Conservation (phyloP, 2,329 filamentous ascomycete species). For the Exophiala oligosperma region DNA sequence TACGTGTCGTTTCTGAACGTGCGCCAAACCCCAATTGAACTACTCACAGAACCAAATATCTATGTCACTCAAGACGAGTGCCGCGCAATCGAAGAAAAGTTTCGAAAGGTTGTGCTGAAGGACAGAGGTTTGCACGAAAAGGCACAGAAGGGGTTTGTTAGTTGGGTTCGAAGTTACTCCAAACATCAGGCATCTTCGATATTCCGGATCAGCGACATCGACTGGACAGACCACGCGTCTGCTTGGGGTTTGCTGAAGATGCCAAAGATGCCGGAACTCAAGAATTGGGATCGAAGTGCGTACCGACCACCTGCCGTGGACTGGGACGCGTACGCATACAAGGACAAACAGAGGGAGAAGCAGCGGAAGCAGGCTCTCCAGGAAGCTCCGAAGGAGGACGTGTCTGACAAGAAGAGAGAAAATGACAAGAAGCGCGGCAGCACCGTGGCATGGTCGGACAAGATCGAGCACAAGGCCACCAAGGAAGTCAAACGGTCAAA, state of each 20-base stretch:
- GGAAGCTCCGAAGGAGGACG: constrained; percentile 33
- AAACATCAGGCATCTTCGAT: constrained; percentile 91
- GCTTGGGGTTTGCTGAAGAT: constrained; percentile 85
- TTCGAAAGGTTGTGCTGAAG: constrained; percentile 57
- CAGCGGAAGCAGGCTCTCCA: constrained; percentile 59
- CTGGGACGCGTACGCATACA: constrained; percentile 68
- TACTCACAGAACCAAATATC: constrained; percentile 59
- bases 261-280: constrained; percentile 91
- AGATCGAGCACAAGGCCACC: constrained; percentile 65
- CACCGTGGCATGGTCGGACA: constrained; percentile 72
- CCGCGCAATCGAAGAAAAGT: constrained; percentile 54
- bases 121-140: constrained; percentile 79
- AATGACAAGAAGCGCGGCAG: constrained; percentile 51
- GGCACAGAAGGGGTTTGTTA: constrained; percentile 87
- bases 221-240: constrained; percentile 78
- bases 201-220: constrained; percentile 76
- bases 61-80: constrained; percentile 63
- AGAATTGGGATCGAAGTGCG: constrained; percentile 69
- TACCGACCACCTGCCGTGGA: constrained; percentile 64
- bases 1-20: constrained; percentile 86
- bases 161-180: constrained; percentile 86
- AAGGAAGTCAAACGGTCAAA: constrained; percentile 64
- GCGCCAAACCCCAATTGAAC: constrained; percentile 77
- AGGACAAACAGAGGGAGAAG: constrained; percentile 70
- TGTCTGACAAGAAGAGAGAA: constrained; percentile 22